These are phyloP conservation scores for Leccinum obscurum DNA, from an alignment of 768 basidiomycete species.

Conservation along the genomic window DNA sequence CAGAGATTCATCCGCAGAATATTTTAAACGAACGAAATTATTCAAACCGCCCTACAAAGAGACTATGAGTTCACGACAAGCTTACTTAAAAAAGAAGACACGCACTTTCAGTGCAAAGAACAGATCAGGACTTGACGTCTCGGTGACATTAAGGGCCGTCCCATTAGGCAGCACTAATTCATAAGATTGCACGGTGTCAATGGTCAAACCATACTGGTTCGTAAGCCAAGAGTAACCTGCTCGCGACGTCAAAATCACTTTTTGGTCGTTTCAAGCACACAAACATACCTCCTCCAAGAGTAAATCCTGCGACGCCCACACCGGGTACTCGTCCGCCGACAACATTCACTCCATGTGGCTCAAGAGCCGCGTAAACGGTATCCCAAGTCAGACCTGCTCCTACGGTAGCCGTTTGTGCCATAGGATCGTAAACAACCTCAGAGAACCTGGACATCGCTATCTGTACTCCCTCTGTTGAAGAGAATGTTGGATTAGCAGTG, in stretches of 20 bases:
- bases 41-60: slow-evolving; percentile 55
- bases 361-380: slow-evolving; percentile 54
- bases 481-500: slow-evolving; percentile 51
- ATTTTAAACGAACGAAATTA: slow-evolving; percentile 46
- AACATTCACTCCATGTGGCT: slow-evolving; percentile 50
- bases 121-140: slow-evolving; percentile 36
- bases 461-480: slow-evolving; percentile 57
- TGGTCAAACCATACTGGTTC: slow-evolving; percentile 59
- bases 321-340: slow-evolving; percentile 56
- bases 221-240: slow-evolving; percentile 45
- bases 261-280: background rate
- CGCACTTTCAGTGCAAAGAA: slow-evolving; percentile 46
- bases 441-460: slow-evolving; percentile 55
- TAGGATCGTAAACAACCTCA: slow-evolving; percentile 38
- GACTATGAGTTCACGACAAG: background rate
- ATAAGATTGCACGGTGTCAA: slow-evolving; percentile 54
- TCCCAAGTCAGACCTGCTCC: slow-evolving; percentile 58
- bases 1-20: background rate
- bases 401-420: slow-evolving; percentile 39
- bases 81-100: background rate
- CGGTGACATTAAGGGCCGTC: slow-evolving; percentile 37
- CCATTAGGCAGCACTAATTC: slow-evolving; percentile 56
- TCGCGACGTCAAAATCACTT: background rate
- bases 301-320: slow-evolving; percentile 60
- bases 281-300: slow-evolving; percentile 52